Conservation (phyloP, 2,329 filamentous ascomycete species). For the Knoxdaviesia capensis region DNA sequence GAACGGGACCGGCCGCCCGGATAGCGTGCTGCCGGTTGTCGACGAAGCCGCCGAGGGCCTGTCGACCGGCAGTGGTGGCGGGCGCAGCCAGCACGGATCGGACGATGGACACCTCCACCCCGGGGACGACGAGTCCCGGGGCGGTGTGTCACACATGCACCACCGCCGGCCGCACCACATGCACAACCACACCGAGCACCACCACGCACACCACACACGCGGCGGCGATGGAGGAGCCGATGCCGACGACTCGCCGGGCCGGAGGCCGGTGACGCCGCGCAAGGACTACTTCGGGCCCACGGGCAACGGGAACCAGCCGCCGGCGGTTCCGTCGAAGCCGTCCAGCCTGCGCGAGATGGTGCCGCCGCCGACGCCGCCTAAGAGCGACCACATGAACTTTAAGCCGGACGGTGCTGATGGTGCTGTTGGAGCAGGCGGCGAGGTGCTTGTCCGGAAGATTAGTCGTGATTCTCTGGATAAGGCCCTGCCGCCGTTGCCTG, state of each 20-base stretch:
- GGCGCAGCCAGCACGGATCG: slow-evolving; percentile 25
- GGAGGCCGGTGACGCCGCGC: slow-evolving; percentile 20
- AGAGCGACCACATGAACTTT: slow-evolving; percentile 17
- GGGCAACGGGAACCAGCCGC: neutral
- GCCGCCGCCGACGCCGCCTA: slow-evolving; percentile 26
- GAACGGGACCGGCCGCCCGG: slow-evolving; percentile 26
- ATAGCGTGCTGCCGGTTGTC: slow-evolving; percentile 53
- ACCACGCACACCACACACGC: slow-evolving; percentile 6
- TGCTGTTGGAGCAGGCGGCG: slow-evolving; percentile 6
- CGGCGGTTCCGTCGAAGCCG: neutral
- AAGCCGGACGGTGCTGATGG: slow-evolving; percentile 28
- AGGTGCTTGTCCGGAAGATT: slow-evolving; percentile 14
- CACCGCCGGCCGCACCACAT: too few relatives aligned
- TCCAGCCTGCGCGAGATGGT: slow-evolving; percentile 2
- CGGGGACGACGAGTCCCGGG: too few relatives aligned
- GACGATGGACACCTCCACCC: too few relatives aligned
- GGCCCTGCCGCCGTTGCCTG: slow-evolving; percentile 34
- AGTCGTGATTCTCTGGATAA: slow-evolving; percentile 41
- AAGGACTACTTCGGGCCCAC: slow-evolving; percentile 12
- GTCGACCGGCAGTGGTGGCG: slow-evolving; percentile 37
- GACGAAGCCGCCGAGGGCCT: slow-evolving; percentile 70
- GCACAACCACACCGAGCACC: too few relatives aligned
- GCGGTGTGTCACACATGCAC: too few relatives aligned
- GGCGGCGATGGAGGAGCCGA: slow-evolving; percentile 1
- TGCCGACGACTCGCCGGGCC: slow-evolving; percentile 7